Evolutionary conservation across 192 early-diverging fungal genomes (phyloP).

Genomic region (Geranomyces michiganensis): DNA sequence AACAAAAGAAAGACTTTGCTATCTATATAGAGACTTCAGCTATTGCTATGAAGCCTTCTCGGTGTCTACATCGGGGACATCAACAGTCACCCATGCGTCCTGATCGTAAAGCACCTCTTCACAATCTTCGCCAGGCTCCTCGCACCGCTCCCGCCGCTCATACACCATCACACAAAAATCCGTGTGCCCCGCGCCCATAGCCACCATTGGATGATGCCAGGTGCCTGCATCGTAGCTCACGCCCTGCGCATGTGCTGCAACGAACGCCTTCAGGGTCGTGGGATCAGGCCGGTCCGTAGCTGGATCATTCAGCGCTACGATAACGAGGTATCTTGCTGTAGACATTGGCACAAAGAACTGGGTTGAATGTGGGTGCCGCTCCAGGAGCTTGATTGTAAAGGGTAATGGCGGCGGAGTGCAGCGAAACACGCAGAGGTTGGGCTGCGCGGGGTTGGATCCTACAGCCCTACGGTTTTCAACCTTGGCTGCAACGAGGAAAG

Average conservation of each 20-base stretch:
- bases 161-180: slow-evolving; percentile 75
- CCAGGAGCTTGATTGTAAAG: slow-evolving; percentile 73
- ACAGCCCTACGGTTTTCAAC: neutral
- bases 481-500: too few species aligned
- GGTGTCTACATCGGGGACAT: neutral
- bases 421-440: slow-evolving; percentile 77
- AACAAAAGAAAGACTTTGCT: too few species aligned
- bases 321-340: slow-evolving; percentile 67
- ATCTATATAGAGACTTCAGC: too few species aligned
- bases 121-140: slow-evolving; percentile 72
- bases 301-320: slow-evolving; percentile 74
- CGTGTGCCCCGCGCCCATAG: slow-evolving; percentile 51
- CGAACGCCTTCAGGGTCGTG: slow-evolving; percentile 73
- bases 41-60: too few species aligned
- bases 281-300: slow-evolving; percentile 72
- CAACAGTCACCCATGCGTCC: neutral
- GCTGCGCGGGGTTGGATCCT: slow-evolving; percentile 33
- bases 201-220: slow-evolving; percentile 93
- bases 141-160: slow-evolving; percentile 58
- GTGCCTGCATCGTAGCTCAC: slow-evolving; percentile 80
- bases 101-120: slow-evolving; percentile 57
- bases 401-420: slow-evolving; percentile 32
- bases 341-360: slow-evolving; percentile 87
- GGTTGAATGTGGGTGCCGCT: slow-evolving; percentile 82
- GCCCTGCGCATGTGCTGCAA: slow-evolving; percentile 71